Base-by-base conservation (phyloP, 2,329 filamentous ascomycete genomes). In the Niveomyces coronatus region DNA sequence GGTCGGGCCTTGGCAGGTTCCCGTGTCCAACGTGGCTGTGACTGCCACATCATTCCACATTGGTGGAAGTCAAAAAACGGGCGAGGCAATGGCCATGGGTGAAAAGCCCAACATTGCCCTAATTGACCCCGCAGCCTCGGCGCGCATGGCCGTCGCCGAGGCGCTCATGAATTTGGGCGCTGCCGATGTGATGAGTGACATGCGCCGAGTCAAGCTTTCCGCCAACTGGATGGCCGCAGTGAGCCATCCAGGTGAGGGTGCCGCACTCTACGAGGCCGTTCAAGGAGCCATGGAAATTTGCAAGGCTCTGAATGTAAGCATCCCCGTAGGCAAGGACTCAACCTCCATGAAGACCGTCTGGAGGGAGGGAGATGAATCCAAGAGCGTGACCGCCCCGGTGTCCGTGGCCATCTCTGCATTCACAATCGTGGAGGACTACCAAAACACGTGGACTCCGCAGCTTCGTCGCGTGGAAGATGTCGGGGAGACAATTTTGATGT, bases 181-280 rank as follows among this genome's bases (percentile, higher is more conserved):
- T 39, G 85, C 71, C 20, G 70, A 76, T 43, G 67, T 76, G 42
- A 72, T 80, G 40, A 83, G 82, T 31, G 78, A 84, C 39, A 66
- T 96, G 36, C 74, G 74, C 43, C 79, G 85, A 30, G 79, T 96
- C 44, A 82, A 89, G 56, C 74, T 96, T 9, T 95, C 88, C 3
- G 89, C 89, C 35, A 96, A 98, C 64, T 98, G 89, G 89, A 96
- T 96, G 91, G 88, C 87, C 3, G 89, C 89, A n/a, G 85, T 88
- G 44, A 87, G 79, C 54, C 87, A 95, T 57, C 81, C 85, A 16
- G 91, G 91, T 32, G 91, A 98, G 61, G 88, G 86, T 28, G 88
- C 89, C 27, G 86, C 82, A 13, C 71, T 96, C 22, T 96, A 94
- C 53, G 86, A 95, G 59, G 91, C 88, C 20, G 91, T 95, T 3